Percentiles rank a stretch among this genome's conserved stretches.
Conservation (phyloP, 257 asterid species). For the Nemophila menziesii region DNA sequence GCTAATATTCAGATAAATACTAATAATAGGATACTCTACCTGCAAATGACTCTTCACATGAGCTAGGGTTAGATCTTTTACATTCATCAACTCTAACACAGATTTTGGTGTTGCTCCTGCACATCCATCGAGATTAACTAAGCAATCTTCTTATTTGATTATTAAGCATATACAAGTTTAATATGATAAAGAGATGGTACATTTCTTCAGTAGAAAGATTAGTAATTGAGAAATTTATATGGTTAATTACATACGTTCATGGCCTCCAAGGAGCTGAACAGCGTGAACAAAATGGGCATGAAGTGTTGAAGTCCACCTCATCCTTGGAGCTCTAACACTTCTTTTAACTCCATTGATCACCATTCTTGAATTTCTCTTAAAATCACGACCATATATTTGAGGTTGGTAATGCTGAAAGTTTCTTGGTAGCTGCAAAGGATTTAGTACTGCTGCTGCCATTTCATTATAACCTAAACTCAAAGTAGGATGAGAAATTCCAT, state of each 20-base stretch:
- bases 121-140: background rate
- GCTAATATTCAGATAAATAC: too few species aligned
- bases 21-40: conserved; percentile 15
- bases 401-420: conserved; percentile 18
- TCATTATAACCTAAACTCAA: conserved; percentile 46
- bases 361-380: conserved; percentile 43
- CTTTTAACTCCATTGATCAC: conserved; percentile 19
- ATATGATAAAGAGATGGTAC: too few species aligned
- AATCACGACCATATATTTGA: conserved; percentile 34
- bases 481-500: conserved; percentile 18
- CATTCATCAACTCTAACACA: conserved; percentile 80
- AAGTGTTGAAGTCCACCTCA: conserved; percentile 89
- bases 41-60: conserved; percentile 93
- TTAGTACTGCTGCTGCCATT: conserved; percentile 10
- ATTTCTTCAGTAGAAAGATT: too few species aligned
- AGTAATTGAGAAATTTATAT: too few species aligned
- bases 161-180: too few species aligned
- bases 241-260: conserved; percentile 46
- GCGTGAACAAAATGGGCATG: conserved; percentile 93
- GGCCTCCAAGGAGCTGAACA: conserved; percentile 86
- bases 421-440: conserved; percentile 10
- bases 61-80: conserved; percentile 89
- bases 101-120: conserved; percentile 93
- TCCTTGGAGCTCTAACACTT: conserved; percentile 68
- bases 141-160: too few species aligned